These are phyloP conservation scores for Bryum argenteum DNA, from an alignment of 225 moss, liverwort and hornwort genomes.

Conservation along the genomic window DNA sequence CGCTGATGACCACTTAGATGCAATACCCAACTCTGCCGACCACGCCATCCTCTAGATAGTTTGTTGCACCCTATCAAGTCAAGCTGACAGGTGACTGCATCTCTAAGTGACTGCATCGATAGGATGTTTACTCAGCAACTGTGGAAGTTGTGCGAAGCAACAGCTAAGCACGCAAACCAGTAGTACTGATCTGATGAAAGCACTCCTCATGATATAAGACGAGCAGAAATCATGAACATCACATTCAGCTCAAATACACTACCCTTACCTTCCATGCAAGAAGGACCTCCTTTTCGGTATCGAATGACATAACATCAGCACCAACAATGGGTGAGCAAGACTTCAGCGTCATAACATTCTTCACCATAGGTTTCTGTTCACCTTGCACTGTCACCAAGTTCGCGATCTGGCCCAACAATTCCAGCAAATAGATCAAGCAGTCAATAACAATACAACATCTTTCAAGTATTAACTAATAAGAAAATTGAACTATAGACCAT, in stretches of 20 bases:
- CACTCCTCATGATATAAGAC: not conserved
- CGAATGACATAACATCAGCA: conserved; percentile 90
- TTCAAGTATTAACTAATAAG: conserved; percentile 20
- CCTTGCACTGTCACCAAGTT: conserved; percentile 95
- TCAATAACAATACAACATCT: not conserved
- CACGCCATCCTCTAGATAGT: not conserved
- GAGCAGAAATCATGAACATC: conserved; percentile 16
- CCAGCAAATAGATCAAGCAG: conserved; percentile 4
- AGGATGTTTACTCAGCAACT: conserved; percentile 8
- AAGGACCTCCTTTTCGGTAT: conserved; percentile 85
- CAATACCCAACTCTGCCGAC: conserved; percentile 1
- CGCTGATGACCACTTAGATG: not conserved
- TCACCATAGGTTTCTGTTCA: conserved; percentile 77
- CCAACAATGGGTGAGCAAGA: conserved; percentile 96
- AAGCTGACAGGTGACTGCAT: not conserved
- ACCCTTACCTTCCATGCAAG: conserved; percentile 90
- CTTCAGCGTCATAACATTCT: conserved; percentile 92
- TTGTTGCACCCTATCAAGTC: conserved; percentile 2
- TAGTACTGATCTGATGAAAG: not conserved
- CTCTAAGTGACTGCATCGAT: conserved; percentile 13
- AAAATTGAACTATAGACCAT: not conserved
- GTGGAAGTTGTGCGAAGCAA: conserved; percentile 2
- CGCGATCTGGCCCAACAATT: conserved; percentile 68
- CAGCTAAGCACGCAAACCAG: conserved; percentile 3
- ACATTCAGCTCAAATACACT: conserved; percentile 13